Evolutionary conservation across 805 yeast genomes (phyloP).

Genomic region (Suhomyces vadensis): DNA sequence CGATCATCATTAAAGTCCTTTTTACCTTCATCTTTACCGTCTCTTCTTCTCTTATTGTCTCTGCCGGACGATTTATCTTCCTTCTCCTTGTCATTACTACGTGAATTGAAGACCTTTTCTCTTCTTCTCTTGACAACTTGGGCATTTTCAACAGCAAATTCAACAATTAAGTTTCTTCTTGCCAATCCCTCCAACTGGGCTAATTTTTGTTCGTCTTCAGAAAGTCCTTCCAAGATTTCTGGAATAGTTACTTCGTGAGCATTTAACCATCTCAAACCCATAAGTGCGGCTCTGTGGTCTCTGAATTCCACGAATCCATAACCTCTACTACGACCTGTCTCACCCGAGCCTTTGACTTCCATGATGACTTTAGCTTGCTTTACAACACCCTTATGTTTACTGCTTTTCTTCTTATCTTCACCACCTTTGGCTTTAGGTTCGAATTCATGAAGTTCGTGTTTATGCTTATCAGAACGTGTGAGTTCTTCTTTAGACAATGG

Average conservation of each 20-base stretch:
- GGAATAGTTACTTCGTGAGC: conserved; percentile 78
- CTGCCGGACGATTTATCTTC: conserved; percentile 13
- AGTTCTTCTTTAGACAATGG: conserved; percentile 88
- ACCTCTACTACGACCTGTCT: conserved; percentile 89
- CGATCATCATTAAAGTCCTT: conserved; percentile 17
- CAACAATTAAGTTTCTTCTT: conserved; percentile 82
- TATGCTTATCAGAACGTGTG: conserved; percentile 71
- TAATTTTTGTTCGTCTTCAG: conserved; percentile 62
- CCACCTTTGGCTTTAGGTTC: conserved; percentile 22
- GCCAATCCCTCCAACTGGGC: conserved; percentile 55
- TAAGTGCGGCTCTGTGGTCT: conserved; percentile 88
- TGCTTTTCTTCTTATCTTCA: conserved; percentile 52
- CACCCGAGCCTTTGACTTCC: conserved; percentile 89
- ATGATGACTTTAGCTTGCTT: conserved; percentile 89
- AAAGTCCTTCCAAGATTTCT: conserved; percentile 71
- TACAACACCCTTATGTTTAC: conserved; percentile 85
- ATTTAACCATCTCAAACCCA: conserved; percentile 97
- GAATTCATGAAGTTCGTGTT: conserved; percentile 40
- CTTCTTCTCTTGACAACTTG: conserved; percentile 88
- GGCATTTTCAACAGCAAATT: conserved; percentile 95
- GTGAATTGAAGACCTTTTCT: conserved; percentile 55
- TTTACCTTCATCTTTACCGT: conserved; percentile 16
- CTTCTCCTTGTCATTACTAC: conserved; percentile 25
- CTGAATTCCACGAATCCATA: conserved; percentile 93
- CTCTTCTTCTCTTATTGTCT: conserved; percentile 26